Conservation (phyloP, 73 alveolate genomes). For the Tetrahymena borealis region DNA sequence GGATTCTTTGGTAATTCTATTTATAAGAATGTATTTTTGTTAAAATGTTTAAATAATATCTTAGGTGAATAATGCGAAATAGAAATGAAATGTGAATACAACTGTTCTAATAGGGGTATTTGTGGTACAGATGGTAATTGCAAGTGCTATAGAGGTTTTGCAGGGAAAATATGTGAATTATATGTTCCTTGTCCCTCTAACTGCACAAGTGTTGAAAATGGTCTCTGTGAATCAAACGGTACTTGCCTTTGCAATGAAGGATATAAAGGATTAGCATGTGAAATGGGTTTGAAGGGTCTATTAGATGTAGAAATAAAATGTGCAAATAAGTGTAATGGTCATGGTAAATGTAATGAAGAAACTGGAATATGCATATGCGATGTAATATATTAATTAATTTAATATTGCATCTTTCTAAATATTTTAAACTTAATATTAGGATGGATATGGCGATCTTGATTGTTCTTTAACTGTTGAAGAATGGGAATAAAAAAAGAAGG, state of each 20-base stretch:
- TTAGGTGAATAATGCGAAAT: constrained; percentile 28
- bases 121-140: constrained; percentile 42
- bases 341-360: background rate
- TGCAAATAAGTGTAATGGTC: background rate
- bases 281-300: background rate
- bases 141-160: constrained; percentile 33
- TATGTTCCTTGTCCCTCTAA: constrained; percentile 35
- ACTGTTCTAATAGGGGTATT: constrained; percentile 25
- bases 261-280: constrained; percentile 15
- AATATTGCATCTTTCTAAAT: background rate
- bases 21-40: background rate
- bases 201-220: constrained; percentile 33
- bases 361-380: background rate
- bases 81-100: constrained; percentile 9
- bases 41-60: background rate
- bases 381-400: background rate
- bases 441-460: background rate
- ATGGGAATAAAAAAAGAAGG: background rate
- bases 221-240: constrained; percentile 33
- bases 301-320: background rate
- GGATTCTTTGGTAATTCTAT: constrained; percentile 2
- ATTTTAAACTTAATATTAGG: background rate
- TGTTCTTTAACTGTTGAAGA: background rate
- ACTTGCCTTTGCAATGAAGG: constrained; percentile 30
- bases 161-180: constrained; percentile 26